phyloP scores from a whole-genome alignment of 208 protist species.

The Novymonas esmeraldas region DNA sequence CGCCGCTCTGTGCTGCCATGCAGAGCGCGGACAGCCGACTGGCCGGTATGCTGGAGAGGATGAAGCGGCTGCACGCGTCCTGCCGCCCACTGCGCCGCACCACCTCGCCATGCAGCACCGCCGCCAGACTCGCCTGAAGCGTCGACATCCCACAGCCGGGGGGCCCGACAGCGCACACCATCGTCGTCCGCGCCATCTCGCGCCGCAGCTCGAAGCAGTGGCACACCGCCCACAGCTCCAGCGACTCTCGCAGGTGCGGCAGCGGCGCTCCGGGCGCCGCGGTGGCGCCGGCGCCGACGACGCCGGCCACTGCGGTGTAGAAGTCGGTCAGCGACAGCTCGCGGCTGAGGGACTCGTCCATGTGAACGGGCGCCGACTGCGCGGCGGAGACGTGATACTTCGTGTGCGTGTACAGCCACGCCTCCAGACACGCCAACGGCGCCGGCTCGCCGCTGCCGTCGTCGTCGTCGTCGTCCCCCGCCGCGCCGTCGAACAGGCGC shows the following conservation, averaged over 20 bases:
- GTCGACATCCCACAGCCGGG: constrained; percentile 26
- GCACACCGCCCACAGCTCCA: constrained; percentile 46
- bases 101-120: constrained; percentile 7
- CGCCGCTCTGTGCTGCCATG: constrained; percentile 30
- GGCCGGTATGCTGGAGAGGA: constrained; percentile 30
- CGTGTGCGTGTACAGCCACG: constrained; percentile 38
- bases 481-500: constrained; percentile 22
- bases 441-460: too few species aligned
- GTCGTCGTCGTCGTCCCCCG: constrained; percentile 2
- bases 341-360: constrained; percentile 38
- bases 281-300: not conserved
- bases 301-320: constrained; percentile 7
- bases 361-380: constrained; percentile 31
- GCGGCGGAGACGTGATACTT: constrained; percentile 21
- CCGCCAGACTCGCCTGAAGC: constrained; percentile 8
- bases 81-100: not conserved
- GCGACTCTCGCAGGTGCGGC: constrained; percentile 18
- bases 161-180: constrained; percentile 26
- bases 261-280: not conserved
- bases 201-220: constrained; percentile 53
- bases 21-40: constrained; percentile 35
- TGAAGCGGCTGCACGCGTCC: constrained; percentile 17
- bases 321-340: constrained; percentile 29
- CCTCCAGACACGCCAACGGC: constrained; percentile 47
- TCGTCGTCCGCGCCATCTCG: constrained; percentile 16